Evolutionary conservation across 2,329 filamentous ascomycete species (phyloP), one percentile per base, ranked within the genome.

Genomic region (Coniochaeta prunicola): DNA sequence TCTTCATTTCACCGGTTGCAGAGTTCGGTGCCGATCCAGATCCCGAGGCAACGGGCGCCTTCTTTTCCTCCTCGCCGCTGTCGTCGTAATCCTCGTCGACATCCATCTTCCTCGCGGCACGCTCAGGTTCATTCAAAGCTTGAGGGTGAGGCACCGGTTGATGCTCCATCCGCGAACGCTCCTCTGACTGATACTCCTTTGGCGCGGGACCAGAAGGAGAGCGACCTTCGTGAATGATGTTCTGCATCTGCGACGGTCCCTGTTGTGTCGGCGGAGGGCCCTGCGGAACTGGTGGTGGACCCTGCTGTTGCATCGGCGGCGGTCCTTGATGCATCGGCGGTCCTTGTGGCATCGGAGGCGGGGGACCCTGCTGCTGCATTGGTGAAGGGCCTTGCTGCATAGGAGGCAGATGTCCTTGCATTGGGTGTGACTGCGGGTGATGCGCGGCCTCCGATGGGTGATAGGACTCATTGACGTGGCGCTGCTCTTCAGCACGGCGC

Each of bases 41-140:
- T 0, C 74, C 70, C 1, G 45, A 28, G 17, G 72, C 68, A 48
- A 68, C 66, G 15, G 69, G 66, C 2, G 68, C 71, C 70, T 88
- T 88, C 76, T 88, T 87, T 59, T 94, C 89, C 60, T 97, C 93
- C 64, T 96, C 92, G 4, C 85, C 91, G 59, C 92, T 93, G 68
- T 97, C 93, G 71, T 97, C 93, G 68, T 99, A 97, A 71, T 97
- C 90, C 71, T 99, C 94, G 65, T 99, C 92, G 21, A 97, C 90
- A 7, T 97, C 93, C 85, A 99, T 96, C 74, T 96, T 96, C 24
- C 94, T 83, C 21, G 92, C 91, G 34, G 94, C 92, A 57, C 86
- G 78, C 71, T 89, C 86, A 10, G 92, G 90, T 75, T 97, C 93
- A 59, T 86, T 87, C 19, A 80, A 73, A 21, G 80, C 76, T 2